Evolutionary conservation across 2,329 filamentous ascomycete species (phyloP), one percentile per base, ranked within the genome.

Genomic region (Zasmidium citrigriseum): DNA sequence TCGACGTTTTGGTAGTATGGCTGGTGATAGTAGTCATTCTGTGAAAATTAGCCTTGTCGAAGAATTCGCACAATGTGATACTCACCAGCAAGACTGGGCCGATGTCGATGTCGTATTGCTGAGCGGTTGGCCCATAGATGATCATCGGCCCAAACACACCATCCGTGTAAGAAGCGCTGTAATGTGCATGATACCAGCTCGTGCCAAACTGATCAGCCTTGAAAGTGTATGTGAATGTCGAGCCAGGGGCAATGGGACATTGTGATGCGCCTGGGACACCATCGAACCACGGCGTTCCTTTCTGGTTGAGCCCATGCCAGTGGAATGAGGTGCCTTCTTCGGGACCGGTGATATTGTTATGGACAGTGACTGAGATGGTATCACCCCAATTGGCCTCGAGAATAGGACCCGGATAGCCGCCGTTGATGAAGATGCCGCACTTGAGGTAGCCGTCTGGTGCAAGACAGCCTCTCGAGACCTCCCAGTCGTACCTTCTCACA

Each of bases 201-300:
- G 62, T 66, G 0, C 76, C 76, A 52, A 77, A 77, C 14, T 76
- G 72, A 5, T 62, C 60, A 1, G 76, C 77, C 27, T 59, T 63
- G 70, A 73, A 78, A 0, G 62, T 72, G 56, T 72, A 71, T 4
- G 70, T 71, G 61, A 66, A 66, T 11, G 54, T 63, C 18, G 9
- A 38, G 4, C 72, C 72, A 1, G 73, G 73, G 2, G 73, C 69
- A 21, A 76, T 73, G 3, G 77, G 76, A 61, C 77, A 81, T 55
- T 81, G 77, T 4, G 74, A 77, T 4, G 78, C 68, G n/a, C 75
- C 74, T 46, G 77, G 77, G 27, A 77, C 77, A 46, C 80, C 80
- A 55, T 82, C 80, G 50, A 79, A 73, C 44, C 75, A 71, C 63
- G 86, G 86, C 0, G 80, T 84, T 59, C 78, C 81, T 59, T 72